A percentile compares a stretch with the other conserved stretches of the same genome.
These are phyloP conservation scores for Rutstroemia sydowiana DNA, from an alignment of 2,329 filamentous ascomycete species.

Conservation along the genomic window DNA sequence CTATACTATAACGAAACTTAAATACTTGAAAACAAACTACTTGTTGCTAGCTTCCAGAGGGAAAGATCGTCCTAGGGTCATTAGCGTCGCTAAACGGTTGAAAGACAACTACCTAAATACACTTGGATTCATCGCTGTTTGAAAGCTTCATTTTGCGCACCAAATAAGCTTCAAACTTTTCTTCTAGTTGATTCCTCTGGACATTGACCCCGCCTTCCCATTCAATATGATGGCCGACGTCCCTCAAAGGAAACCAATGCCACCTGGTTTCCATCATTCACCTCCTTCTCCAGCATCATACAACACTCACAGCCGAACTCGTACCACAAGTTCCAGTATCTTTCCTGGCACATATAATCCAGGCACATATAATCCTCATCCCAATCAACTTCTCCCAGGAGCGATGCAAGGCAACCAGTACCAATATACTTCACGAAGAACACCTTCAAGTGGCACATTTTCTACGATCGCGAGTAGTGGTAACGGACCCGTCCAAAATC, in stretches of 20 bases:
- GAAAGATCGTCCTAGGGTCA: too few species aligned
- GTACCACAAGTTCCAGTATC: slow-evolving; percentile 33
- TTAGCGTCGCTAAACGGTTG: neutral
- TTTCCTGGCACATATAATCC: slow-evolving; percentile 21
- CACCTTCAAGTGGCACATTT: slow-evolving; percentile 60
- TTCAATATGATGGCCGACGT: slow-evolving; percentile 26
- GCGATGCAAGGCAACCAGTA: slow-evolving; percentile 24
- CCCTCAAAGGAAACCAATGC: slow-evolving; percentile 27
- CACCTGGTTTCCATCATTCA: slow-evolving; percentile 20
- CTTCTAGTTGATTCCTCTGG: neutral
- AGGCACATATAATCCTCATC: too few species aligned
- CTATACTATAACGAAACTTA: too few species aligned
- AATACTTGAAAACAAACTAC: too few species aligned
- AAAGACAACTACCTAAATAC: neutral
- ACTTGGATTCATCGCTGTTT: slow-evolving; percentile 4
- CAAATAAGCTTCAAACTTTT: slow-evolving; percentile 1
- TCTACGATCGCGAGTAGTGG: slow-evolving; percentile 57
- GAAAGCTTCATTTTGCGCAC: slow-evolving; percentile 2
- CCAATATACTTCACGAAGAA: slow-evolving; percentile 43
- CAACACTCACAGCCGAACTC: slow-evolving; percentile 27
- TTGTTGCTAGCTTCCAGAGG: neutral
- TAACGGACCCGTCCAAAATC: slow-evolving; percentile 40
- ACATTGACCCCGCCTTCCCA: neutral
- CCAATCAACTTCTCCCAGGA: neutral
- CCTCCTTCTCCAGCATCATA: slow-evolving; percentile 17